Percentiles rank a stretch among this genome's conserved stretches.
Conservation (phyloP, 1,284 basidiomycete species). For the Porphyrellus sp. region DNA sequence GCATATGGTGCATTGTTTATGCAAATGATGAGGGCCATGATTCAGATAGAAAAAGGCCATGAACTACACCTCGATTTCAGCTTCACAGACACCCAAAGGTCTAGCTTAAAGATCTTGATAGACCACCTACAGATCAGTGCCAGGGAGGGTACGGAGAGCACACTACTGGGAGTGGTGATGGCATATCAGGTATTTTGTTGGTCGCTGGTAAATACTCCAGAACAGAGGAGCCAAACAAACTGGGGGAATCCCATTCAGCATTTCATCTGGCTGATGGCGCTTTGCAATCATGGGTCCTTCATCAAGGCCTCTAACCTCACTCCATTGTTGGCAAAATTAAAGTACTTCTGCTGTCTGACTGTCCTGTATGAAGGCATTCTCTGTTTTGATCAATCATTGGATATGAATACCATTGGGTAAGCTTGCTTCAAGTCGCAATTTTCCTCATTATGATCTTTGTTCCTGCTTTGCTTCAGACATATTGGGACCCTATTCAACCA, state of each 20-base stretch:
- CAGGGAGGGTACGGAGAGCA: not conserved
- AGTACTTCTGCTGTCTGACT: slow-evolving; percentile 6
- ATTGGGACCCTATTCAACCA: not conserved
- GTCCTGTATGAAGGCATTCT: not conserved
- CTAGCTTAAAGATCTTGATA: not conserved
- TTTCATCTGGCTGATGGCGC: slow-evolving; percentile 11
- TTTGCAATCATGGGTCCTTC: not conserved
- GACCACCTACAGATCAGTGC: not conserved
- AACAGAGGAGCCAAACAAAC: not conserved
- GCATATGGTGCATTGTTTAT: not conserved
- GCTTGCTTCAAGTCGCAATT: not conserved
- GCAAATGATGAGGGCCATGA: slow-evolving; percentile 8
- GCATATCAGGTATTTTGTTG: slow-evolving; percentile 13
- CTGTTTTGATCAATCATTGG: not conserved
- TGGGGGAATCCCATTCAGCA: slow-evolving; percentile 1
- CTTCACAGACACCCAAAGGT: not conserved
- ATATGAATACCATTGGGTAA: not conserved
- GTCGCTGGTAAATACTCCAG: not conserved
- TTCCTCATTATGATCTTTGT: not conserved
- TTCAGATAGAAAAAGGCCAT: not conserved
- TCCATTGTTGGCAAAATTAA: slow-evolving; percentile 4
- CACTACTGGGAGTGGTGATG: not conserved
- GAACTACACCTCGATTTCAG: not conserved
- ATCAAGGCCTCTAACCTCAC: slow-evolving; percentile 4
- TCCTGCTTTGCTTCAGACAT: not conserved